A percentile compares a stretch with the other conserved stretches of the same genome.
Evolutionary conservation across 805 yeast genomes (phyloP).

Genomic region (Torulaspora franciscae): DNA sequence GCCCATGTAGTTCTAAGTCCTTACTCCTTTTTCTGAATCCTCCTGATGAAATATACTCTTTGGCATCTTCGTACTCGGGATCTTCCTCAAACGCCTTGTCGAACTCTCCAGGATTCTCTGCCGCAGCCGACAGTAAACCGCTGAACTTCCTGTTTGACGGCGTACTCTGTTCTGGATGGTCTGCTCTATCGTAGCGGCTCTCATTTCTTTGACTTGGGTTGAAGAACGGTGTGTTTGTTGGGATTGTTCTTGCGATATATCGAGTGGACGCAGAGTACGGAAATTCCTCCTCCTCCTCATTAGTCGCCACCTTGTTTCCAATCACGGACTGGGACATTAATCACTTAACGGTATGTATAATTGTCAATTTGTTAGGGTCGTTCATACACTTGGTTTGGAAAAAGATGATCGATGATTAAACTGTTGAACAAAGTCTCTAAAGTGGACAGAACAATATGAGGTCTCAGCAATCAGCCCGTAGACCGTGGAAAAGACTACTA

Average conservation of each 20-base stretch:
- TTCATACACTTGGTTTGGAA: background rate
- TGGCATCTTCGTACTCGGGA: slow-evolving; percentile 2
- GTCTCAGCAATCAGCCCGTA: slow-evolving; percentile 8
- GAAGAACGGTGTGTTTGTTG: slow-evolving; percentile 9
- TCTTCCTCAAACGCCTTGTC: background rate
- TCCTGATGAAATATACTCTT: background rate
- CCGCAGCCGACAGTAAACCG: slow-evolving; percentile 5
- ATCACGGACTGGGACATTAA: slow-evolving; percentile 4
- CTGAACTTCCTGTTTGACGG: background rate
- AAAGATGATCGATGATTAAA: background rate
- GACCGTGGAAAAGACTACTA: slow-evolving; percentile 76
- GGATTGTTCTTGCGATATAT: slow-evolving; percentile 12
- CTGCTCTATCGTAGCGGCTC: background rate
- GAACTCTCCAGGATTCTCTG: slow-evolving; percentile 6
- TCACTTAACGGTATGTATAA: background rate
- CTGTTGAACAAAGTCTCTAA: background rate
- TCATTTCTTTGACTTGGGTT: background rate
- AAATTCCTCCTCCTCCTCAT: slow-evolving; percentile 14
- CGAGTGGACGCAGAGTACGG: slow-evolving; percentile 4
- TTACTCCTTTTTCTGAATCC: background rate
- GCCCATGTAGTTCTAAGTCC: slow-evolving; percentile 7
- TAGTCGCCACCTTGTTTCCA: slow-evolving; percentile 4
- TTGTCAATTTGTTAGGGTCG: background rate
- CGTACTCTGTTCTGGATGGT: background rate
- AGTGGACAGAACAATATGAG: background rate